A percentile compares a stretch with the other conserved stretches of the same genome.
Evolutionary conservation across 768 basidiomycete species (phyloP).

Genomic region (Pilatotrama ljubarskyi): DNA sequence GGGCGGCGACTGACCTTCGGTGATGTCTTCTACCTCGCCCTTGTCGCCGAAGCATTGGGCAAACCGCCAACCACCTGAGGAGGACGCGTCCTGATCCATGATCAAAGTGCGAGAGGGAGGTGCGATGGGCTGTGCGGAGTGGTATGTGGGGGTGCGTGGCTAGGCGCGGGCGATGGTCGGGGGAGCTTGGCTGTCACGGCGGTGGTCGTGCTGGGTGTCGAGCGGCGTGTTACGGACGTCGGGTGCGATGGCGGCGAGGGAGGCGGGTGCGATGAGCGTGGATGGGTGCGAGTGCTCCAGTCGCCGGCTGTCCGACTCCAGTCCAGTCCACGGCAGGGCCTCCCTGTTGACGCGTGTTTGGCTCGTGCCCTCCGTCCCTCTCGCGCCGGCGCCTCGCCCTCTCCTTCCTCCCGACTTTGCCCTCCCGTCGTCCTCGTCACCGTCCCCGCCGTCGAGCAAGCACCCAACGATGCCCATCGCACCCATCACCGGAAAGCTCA

Average conservation of each 20-base stretch:
- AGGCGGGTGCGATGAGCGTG: not conserved
- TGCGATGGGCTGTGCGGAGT: slow-evolving; percentile 26
- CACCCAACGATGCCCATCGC: slow-evolving; percentile 69
- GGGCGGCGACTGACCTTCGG: slow-evolving; percentile 70
- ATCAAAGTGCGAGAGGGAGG: slow-evolving; percentile 29
- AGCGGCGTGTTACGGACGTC: not conserved
- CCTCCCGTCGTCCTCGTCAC: slow-evolving; percentile 23
- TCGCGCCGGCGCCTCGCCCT: slow-evolving; percentile 9
- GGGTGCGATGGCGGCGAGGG: slow-evolving; percentile 1
- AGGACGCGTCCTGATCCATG: slow-evolving; percentile 85
- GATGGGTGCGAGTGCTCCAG: slow-evolving; percentile 12
- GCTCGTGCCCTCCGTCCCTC: slow-evolving; percentile 18
- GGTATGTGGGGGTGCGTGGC: slow-evolving; percentile 5
- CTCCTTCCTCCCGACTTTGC: slow-evolving; percentile 22
- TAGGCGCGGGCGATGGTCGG: slow-evolving; percentile 22
- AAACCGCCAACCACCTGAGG: slow-evolving; percentile 94
- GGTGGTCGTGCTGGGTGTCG: not conserved
- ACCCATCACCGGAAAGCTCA: slow-evolving; percentile 91
- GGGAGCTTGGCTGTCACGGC: slow-evolving; percentile 27
- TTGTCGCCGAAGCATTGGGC: slow-evolving; percentile 99
- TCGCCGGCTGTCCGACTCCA: slow-evolving; percentile 14
- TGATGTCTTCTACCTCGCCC: slow-evolving; percentile 99
- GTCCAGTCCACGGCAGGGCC: slow-evolving; percentile 4
- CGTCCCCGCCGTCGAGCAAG: slow-evolving; percentile 25
- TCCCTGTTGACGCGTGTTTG: slow-evolving; percentile 28